Conservation (phyloP, 805 yeast genomes). For the Ogataea paradorogensis region DNA sequence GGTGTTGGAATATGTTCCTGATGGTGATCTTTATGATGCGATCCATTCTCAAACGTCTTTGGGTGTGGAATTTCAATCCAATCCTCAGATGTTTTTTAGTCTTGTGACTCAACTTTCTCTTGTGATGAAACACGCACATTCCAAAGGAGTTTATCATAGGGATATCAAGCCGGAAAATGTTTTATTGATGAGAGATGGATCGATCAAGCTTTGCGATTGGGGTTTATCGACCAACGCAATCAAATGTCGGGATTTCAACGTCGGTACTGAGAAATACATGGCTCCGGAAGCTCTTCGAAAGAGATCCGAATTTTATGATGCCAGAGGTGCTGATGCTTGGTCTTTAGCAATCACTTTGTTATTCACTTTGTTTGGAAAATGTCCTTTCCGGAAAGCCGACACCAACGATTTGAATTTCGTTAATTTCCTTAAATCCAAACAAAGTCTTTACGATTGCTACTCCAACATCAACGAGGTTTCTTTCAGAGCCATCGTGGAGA, state of each 20-base stretch:
- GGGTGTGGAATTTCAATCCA: slow-evolving; percentile 27
- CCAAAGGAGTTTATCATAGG: slow-evolving; percentile 60
- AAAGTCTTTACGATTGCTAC: slow-evolving; percentile 47
- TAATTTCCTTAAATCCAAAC: slow-evolving; percentile 39
- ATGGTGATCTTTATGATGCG: slow-evolving; percentile 67
- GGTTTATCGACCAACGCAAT: slow-evolving; percentile 52
- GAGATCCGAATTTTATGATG: slow-evolving; percentile 34
- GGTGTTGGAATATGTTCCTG: slow-evolving; percentile 63
- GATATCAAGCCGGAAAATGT: slow-evolving; percentile 76
- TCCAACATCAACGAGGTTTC: slow-evolving; percentile 43
- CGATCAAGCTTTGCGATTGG: slow-evolving; percentile 70
- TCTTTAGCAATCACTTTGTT: slow-evolving; percentile 51
- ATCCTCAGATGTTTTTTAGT: slow-evolving; percentile 22
- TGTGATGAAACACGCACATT: slow-evolving; percentile 56
- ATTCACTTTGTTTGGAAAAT: slow-evolving; percentile 48
- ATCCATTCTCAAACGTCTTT: slow-evolving; percentile 33
- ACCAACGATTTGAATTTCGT: slow-evolving; percentile 42
- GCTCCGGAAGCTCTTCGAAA: slow-evolving; percentile 45
- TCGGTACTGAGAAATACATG: slow-evolving; percentile 61
- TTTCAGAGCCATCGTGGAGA: slow-evolving; percentile 39
- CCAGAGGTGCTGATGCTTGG: slow-evolving; percentile 52
- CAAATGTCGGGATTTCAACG: slow-evolving; percentile 36
- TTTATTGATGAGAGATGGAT: slow-evolving; percentile 47
- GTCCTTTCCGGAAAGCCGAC: slow-evolving; percentile 47
- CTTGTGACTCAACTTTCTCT: slow-evolving; percentile 47